Base-by-base conservation (phyloP, 2,329 filamentous ascomycete species). In the Sarocladiaceae sp. region DNA sequence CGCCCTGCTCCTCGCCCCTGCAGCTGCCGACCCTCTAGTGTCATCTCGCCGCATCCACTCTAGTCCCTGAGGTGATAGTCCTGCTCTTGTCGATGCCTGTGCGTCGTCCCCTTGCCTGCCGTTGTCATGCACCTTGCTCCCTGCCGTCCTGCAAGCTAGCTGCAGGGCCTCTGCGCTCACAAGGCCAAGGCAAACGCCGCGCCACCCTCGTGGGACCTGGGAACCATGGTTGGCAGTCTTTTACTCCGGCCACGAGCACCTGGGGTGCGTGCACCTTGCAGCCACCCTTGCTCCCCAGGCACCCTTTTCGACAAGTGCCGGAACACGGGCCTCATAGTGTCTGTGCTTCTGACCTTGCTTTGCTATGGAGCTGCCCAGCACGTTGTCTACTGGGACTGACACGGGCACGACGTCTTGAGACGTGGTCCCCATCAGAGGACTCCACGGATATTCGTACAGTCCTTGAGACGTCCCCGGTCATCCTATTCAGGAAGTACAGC, bases 221-320 rank as follows among this genome's bases (percentile, higher is more conserved):
- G 37, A 11, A 11, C 23, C n/a, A n/a, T 29, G 15, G 16, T 12
- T 18, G n/a, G n/a, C n/a, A n/a, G 4, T 41, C 16, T 29, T 41
- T 41, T 41, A 16, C 37, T 41, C 37, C 37, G 37, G 29, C n/a
- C 37, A 41, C 23, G 37, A 41, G 37, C 24, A 29, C 23, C 37
- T 41, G 37, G 37, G 37, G 37, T 41, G 37, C 37, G 37, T 41
- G 37, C 37, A 29, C 34, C 37, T 41, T 41, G 37, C 37, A 41
- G 26, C 7, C 37, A 29, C n/a, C n/a, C n/a, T n/a, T n/a, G n/a
- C n/a, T n/a, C n/a, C n/a, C n/a, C n/a, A n/a, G n/a, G n/a, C n/a
- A n/a, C n/a, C n/a, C n/a, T n/a, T n/a, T 27, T 41, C 15, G 26
- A 10, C 37, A 41, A 41, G 37, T 41, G 37, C 37, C 37, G 37